phyloP scores from a whole-genome alignment of 2,329 filamentous ascomycete genomes.

The Endocalyx cinctus region DNA sequence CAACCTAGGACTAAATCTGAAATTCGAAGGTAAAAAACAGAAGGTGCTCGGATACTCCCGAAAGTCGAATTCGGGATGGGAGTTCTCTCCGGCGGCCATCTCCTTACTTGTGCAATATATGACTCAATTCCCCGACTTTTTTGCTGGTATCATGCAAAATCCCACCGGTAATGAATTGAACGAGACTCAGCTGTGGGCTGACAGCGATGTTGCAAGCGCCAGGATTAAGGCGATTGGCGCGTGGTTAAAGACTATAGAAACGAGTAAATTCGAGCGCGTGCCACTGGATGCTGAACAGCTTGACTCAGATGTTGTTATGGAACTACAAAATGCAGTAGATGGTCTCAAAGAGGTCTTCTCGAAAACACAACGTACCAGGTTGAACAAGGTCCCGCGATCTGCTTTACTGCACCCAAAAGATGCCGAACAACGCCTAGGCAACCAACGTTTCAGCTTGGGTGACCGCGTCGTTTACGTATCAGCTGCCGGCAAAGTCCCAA shows the following conservation, averaged over 20 bases:
- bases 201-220: conserved; percentile 62
- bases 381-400: conserved; percentile 77
- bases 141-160: conserved; percentile 80
- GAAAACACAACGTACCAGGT: conserved; percentile 58
- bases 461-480: conserved; percentile 92
- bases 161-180: conserved; percentile 79
- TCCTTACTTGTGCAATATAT: conserved; percentile 83
- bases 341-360: conserved; percentile 46
- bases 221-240: conserved; percentile 90
- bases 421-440: conserved; percentile 85
- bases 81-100: conserved; percentile 84
- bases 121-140: conserved; percentile 91
- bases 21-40: conserved; percentile 91
- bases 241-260: conserved; percentile 89
- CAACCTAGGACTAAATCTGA: conserved; percentile 91
- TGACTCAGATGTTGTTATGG: conserved; percentile 81
- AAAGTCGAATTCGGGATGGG: conserved; percentile 83
- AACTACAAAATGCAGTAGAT: conserved; percentile 75
- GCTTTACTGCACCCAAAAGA: conserved; percentile 91
- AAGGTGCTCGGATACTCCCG: conserved; percentile 96
- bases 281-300: conserved; percentile 94
- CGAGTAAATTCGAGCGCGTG: conserved; percentile 91
- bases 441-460: conserved; percentile 78
- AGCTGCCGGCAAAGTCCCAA: conserved; percentile 89
- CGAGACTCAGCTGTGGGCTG: conserved; percentile 81